These are phyloP conservation scores for Neostapfia colusana DNA, from an alignment of 176 grass and related monocot genomes.

Conservation along the genomic window DNA sequence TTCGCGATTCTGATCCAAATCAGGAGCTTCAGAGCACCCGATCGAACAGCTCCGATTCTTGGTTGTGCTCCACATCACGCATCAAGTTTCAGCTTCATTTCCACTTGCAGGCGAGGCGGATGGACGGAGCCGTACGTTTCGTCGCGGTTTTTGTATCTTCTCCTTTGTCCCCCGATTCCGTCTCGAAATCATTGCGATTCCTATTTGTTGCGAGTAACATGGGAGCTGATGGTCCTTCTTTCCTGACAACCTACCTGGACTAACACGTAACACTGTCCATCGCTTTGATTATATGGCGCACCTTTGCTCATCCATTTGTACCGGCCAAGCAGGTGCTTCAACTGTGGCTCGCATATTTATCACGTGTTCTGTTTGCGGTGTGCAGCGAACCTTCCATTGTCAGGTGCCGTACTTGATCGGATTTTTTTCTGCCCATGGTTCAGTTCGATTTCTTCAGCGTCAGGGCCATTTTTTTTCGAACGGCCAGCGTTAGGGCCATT, in stretches of 20 bases:
- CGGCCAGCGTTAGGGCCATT: no score
- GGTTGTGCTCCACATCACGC: not conserved
- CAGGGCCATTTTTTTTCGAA: no score
- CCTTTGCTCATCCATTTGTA: not conserved
- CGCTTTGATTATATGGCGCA: not conserved
- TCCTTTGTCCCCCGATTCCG: not conserved
- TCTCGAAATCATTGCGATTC: no score
- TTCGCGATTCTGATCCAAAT: not conserved
- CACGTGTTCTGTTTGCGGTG: constrained; percentile 10
- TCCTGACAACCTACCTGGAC: constrained; percentile 19
- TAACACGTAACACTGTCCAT: not conserved
- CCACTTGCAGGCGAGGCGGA: constrained; percentile 6
- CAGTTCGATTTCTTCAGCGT: not conserved
- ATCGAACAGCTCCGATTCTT: not conserved
- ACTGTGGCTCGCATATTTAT: constrained; percentile 1
- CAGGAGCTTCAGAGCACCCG: not conserved
- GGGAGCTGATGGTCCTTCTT: constrained; percentile 28
- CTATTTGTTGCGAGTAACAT: constrained; percentile 1
- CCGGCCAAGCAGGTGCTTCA: constrained; percentile 5
- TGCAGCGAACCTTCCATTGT: constrained; percentile 1
- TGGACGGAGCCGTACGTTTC: constrained; percentile 9
- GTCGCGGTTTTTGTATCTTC: constrained; percentile 14
- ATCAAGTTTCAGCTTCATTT: not conserved
- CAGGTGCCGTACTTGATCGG: not conserved
- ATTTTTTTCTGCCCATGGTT: not conserved